Conservation (phyloP, 176 grass and related monocot genomes). For the Aegilops speltoides region DNA sequence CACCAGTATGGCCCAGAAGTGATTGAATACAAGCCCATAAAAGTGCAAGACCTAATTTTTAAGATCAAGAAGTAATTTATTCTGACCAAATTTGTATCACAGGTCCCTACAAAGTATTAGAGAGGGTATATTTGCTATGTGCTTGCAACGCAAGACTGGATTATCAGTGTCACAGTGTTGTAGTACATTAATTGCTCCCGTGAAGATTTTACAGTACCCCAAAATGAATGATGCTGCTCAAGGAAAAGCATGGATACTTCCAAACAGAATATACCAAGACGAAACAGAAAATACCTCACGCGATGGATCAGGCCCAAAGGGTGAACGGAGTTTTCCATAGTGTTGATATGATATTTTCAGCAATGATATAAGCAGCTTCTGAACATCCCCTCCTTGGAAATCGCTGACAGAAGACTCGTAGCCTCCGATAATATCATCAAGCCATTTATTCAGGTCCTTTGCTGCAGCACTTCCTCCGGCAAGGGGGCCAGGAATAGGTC, state of each 20-base stretch:
- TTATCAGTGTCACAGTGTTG: background rate
- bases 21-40: slow-evolving; percentile 1
- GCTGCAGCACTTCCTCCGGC: slow-evolving; percentile 73
- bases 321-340: slow-evolving; percentile 94
- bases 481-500: slow-evolving; percentile 85
- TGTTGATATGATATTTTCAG: slow-evolving; percentile 87
- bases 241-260: background rate
- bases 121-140: background rate
- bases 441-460: slow-evolving; percentile 94
- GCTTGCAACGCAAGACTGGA: background rate
- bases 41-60: background rate
- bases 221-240: background rate
- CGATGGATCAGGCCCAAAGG: slow-evolving; percentile 83
- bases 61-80: background rate
- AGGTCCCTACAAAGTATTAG: background rate
- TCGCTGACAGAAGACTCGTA: slow-evolving; percentile 53
- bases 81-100: background rate
- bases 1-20: background rate
- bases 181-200: background rate
- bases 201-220: background rate
- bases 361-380: slow-evolving; percentile 71
- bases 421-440: slow-evolving; percentile 67
- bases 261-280: background rate
- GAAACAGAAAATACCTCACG: slow-evolving; percentile 58
- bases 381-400: slow-evolving; percentile 64